phyloP scores from a whole-genome alignment of 2,329 filamentous ascomycete genomes.

The Ophiostoma piceae region DNA sequence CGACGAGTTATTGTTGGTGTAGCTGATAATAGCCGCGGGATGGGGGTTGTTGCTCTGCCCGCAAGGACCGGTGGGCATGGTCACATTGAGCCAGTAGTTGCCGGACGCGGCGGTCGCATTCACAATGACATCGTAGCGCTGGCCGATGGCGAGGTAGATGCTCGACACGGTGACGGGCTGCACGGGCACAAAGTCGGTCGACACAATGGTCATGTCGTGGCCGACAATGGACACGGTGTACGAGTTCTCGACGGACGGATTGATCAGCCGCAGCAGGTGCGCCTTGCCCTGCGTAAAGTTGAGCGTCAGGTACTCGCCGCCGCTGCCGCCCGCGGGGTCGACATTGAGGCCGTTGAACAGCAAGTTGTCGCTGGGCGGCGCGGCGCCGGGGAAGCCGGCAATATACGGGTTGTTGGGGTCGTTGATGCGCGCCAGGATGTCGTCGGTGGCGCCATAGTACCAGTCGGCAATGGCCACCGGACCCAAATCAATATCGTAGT shows the following conservation, averaged over 20 bases:
- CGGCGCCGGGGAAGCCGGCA: conserved; percentile 27
- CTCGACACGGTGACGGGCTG: conserved; percentile 44
- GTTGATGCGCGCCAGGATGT: conserved; percentile 27
- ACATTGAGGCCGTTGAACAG: conserved; percentile 41
- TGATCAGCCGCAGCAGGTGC: conserved; percentile 45
- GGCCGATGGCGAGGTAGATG: conserved; percentile 48
- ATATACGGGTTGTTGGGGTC: conserved; percentile 28
- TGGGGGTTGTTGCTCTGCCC: conserved; percentile 29
- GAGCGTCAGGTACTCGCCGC: conserved; percentile 33
- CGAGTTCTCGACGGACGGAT: conserved; percentile 45
- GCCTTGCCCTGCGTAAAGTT: conserved; percentile 40
- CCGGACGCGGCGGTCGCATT: conserved; percentile 33
- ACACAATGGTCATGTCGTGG: conserved; percentile 43
- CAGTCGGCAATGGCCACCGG: conserved; percentile 49
- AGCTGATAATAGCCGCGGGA: conserved; percentile 33
- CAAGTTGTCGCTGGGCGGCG: conserved; percentile 36
- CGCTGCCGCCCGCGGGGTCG: conserved; percentile 28
- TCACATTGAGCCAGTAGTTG: conserved; percentile 42
- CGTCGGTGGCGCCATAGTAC: conserved; percentile 39
- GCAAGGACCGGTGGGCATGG: conserved; percentile 31
- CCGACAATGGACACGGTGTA: conserved; percentile 44
- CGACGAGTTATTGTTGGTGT: conserved; percentile 24
- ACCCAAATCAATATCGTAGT: conserved; percentile 50
- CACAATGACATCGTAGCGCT: conserved; percentile 46
- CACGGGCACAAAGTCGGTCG: conserved; percentile 48